Evolutionary conservation across 139 green algal species (phyloP).

Genomic region (Closterium sp.): DNA sequence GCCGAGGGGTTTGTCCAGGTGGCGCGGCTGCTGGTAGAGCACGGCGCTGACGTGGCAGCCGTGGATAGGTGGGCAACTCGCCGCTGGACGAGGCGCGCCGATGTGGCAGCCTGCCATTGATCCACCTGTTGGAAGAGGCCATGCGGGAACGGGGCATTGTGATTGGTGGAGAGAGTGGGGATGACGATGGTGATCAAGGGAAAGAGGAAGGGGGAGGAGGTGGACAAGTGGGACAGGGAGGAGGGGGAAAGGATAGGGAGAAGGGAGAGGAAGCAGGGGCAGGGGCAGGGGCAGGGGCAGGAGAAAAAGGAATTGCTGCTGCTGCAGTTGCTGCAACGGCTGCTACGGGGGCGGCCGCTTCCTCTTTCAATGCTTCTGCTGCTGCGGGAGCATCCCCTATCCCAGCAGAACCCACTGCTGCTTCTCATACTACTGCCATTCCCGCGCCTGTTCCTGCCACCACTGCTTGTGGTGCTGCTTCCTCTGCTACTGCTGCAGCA

Average conservation of each 20-base stretch:
- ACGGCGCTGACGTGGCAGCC: conserved; percentile 22
- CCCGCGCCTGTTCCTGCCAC: background rate
- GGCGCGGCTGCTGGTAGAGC: conserved; percentile 8
- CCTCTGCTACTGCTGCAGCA: background rate
- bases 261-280: background rate
- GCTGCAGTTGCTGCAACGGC: background rate
- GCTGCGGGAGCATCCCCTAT: background rate
- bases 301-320: background rate
- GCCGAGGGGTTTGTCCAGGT: conserved; percentile 36
- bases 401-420: background rate
- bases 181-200: background rate
- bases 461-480: background rate
- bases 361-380: background rate
- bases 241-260: background rate
- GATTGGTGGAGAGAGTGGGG: background rate
- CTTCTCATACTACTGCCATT: background rate
- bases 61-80: conserved; percentile 31
- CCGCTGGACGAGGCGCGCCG: conserved; percentile 21
- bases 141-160: background rate
- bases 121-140: conserved; percentile 7
- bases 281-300: background rate
- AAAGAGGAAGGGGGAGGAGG: background rate
- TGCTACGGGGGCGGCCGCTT: background rate
- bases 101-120: conserved; percentile 12
- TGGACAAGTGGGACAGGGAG: background rate